A percentile compares a stretch with the other conserved stretches of the same genome.
Evolutionary conservation across 2,329 filamentous ascomycete species (phyloP).

Genomic region (Cucurbitaria berberidis): DNA sequence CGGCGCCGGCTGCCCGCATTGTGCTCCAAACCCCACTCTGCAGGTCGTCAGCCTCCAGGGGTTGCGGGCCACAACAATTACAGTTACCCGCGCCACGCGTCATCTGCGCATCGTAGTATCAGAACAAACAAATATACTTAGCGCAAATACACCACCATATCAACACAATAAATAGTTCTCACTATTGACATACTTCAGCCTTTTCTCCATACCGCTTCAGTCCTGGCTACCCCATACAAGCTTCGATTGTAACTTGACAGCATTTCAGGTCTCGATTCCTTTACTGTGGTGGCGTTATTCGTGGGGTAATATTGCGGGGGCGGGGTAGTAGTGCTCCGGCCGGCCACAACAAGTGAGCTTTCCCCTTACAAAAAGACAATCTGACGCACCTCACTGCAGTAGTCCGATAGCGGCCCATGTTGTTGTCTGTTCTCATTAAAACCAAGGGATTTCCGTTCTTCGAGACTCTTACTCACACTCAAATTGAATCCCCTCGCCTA

Average conservation of each 20-base stretch:
- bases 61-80: conserved; percentile 11
- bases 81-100: conserved; percentile 7
- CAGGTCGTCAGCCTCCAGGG: conserved; percentile 19
- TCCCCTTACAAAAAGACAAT: conserved; percentile 26
- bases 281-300: conserved; percentile 24
- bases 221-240: background rate
- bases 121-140: background rate
- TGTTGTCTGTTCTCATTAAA: conserved; percentile 18
- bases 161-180: background rate
- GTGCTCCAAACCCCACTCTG: conserved; percentile 20
- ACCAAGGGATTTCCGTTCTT: background rate
- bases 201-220: background rate
- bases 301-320: conserved; percentile 39
- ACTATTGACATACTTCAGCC: background rate
- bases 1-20: conserved; percentile 10
- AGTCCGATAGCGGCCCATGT: conserved; percentile 36
- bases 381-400: conserved; percentile 27
- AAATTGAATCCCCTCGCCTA: background rate
- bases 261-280: background rate
- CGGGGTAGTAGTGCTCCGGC: conserved; percentile 42
- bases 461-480: background rate
- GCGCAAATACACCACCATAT: background rate
- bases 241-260: background rate
- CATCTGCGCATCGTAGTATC: conserved; percentile 6
- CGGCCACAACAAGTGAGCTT: conserved; percentile 26